Base-by-base conservation (phyloP, 306 rosid species). In the Astragalus membranaceus region DNA sequence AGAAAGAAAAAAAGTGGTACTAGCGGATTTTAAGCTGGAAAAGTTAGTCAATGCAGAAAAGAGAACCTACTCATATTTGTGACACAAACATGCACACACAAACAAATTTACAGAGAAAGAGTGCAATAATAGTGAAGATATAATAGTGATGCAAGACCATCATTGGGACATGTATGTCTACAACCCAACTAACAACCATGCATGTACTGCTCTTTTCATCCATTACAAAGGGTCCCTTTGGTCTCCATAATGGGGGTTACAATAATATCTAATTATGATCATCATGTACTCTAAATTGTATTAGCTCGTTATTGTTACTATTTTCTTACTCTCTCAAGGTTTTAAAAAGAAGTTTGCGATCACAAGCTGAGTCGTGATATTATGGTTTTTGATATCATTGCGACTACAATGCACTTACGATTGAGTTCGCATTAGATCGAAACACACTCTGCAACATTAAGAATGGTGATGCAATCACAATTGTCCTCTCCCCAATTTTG, bases 191-290 rank as follows among this genome's bases (percentile, higher is more conserved):
- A 56, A 65, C 17, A 2, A 66, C 20, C 59, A 16, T 72, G 50
- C 26, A 74, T 57, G 41, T 73, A 54, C 51, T 26, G 39, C 43
- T 20, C n/a, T 56, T 8, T 64, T 70, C 74, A 74, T 50, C 54
- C 67, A 74, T 47, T 55, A 46, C 6, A 10, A 23, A 58, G 64
- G 82, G 75, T 64, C 83, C 78, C 49, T 62, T 67, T 74, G 36
- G 73, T 73, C 60, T 74, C 74, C 58, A 46, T 46, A 65, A 54
- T 8, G 1, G 70, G 77, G 60, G 35, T 56, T 12, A 8, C 4
- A 10, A 30, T 60, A 30, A 26, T 26, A 26, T 26, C 30, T 26
- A 26, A 26, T 26, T 26, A 26, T 26, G 3, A 26, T 26, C 3
- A 26, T 26, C 30, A 26, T 26, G 2, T 26, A 26, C 30, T 26